Conservation (phyloP, 78 protist genomes). For the Dictyostelium intermedium region DNA sequence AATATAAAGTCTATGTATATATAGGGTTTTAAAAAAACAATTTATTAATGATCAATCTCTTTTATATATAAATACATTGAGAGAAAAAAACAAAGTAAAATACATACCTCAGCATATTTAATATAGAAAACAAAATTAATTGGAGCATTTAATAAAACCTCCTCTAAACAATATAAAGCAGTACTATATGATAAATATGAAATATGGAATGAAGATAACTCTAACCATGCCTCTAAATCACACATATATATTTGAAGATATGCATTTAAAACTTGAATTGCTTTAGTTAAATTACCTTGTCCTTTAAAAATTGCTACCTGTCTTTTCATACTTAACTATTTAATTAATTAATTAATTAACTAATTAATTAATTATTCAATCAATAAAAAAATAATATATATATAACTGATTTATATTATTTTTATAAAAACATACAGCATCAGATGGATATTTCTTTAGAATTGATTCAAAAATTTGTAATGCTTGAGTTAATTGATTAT, state of each 20-base stretch:
- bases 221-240: conserved; percentile 72
- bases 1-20: conserved; percentile 5
- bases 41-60: too few relatives aligned
- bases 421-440: neutral
- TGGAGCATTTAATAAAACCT: conserved; percentile 50
- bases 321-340: conserved; percentile 59
- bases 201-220: conserved; percentile 32
- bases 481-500: neutral
- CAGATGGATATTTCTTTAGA: conserved; percentile 64
- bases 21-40: too few relatives aligned
- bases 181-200: neutral
- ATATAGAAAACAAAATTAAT: conserved; percentile 37
- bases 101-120: conserved; percentile 72
- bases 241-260: conserved; percentile 52
- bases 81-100: too few relatives aligned
- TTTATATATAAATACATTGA: too few relatives aligned
- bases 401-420: too few relatives aligned
- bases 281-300: conserved; percentile 10
- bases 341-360: too few relatives aligned
- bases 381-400: neutral
- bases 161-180: conserved; percentile 58
- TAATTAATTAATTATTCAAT: neutral
- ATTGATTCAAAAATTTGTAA: conserved; percentile 1
- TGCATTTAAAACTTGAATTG: conserved; percentile 35
- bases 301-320: conserved; percentile 41